These are phyloP conservation scores for Claviceps arundinis DNA, from an alignment of 2,329 filamentous ascomycete genomes.

Conservation along the genomic window DNA sequence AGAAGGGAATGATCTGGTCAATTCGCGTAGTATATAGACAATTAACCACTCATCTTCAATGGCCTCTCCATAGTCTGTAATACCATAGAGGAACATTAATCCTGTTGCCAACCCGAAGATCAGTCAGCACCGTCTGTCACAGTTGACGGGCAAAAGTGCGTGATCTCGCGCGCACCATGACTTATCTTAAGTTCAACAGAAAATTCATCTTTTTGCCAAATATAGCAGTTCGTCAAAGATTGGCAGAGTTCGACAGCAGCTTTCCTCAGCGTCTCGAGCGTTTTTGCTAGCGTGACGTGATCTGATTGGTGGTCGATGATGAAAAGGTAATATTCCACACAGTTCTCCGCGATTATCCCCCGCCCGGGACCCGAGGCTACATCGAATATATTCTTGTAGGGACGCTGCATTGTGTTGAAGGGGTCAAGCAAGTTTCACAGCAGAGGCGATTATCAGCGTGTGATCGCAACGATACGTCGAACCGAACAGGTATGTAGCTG, in stretches of 20 bases:
- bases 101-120: not conserved
- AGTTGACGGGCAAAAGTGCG: not conserved
- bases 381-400: not conserved
- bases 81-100: conserved; percentile 54
- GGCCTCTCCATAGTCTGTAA: conserved; percentile 82
- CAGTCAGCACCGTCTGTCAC: not conserved
- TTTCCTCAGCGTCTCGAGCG: conserved; percentile 60
- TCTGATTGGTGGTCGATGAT: conserved; percentile 45
- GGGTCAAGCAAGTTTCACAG: not conserved
- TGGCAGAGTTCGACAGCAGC: conserved; percentile 49
- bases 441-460: too few relatives aligned
- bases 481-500: too few relatives aligned
- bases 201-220: conserved; percentile 86
- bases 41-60: conserved; percentile 97
- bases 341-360: conserved; percentile 57
- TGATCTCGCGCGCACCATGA: conserved; percentile 30
- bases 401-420: not conserved
- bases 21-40: conserved; percentile 73
- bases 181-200: conserved; percentile 50
- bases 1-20: conserved; percentile 58
- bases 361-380: not conserved
- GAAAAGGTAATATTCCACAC: conserved; percentile 73
- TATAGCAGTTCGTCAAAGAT: conserved; percentile 65
- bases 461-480: not conserved
- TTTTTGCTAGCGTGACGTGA: conserved; percentile 43